Percentiles rank a stretch among this genome's conserved stretches.
Conservation (phyloP, 2,329 filamentous ascomycete species). For the Botrytis elliptica region DNA sequence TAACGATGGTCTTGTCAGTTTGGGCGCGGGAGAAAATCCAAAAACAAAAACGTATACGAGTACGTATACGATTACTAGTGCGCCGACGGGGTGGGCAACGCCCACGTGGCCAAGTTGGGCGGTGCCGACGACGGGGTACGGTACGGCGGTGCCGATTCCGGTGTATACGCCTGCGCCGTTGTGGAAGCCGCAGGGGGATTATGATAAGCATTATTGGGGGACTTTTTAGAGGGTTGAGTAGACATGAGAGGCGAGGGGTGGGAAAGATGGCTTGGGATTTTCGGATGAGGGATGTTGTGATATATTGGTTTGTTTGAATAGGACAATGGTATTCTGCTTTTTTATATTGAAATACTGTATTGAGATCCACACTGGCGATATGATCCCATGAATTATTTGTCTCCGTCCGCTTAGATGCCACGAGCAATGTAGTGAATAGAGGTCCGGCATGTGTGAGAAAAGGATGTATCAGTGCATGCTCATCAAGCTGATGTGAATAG, state of each 20-base stretch:
- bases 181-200: constrained; percentile 32
- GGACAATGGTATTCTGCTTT: background rate
- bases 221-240: background rate
- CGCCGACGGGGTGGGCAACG: constrained; percentile 33
- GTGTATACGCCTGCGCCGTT: constrained; percentile 38
- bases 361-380: background rate
- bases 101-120: constrained; percentile 27
- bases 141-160: constrained; percentile 32
- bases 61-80: constrained; percentile 37
- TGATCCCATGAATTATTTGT: background rate
- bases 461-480: background rate
- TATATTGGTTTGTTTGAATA: background rate
- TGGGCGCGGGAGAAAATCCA: constrained; percentile 19
- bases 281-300: background rate
- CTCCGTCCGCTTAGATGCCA: background rate
- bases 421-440: background rate
- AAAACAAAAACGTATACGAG: constrained; percentile 35
- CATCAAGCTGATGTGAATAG: background rate
- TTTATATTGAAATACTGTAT: background rate
- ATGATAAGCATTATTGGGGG: constrained; percentile 21
- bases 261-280: background rate
- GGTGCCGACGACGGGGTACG: background rate
- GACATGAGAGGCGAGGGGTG: background rate
- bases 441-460: background rate
- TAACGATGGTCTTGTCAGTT: constrained; percentile 25